Evolutionary conservation across 345 rosid species (phyloP).

Genomic region (Ceriops tagal): DNA sequence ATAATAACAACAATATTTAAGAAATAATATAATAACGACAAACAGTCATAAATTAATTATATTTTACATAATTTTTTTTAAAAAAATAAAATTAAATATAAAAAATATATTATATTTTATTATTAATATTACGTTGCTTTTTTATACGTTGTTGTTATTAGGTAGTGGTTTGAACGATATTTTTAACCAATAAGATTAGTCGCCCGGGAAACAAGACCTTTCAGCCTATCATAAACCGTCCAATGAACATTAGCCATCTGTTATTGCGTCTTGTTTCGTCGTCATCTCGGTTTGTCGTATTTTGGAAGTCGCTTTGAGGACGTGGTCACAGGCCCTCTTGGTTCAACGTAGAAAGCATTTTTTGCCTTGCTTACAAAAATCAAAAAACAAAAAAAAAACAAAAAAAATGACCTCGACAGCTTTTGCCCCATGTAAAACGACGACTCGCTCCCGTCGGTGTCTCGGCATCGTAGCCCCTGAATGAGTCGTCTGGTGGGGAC

Average conservation of each 20-base stretch:
- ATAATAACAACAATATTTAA: too few species aligned
- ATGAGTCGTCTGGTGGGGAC: conserved; percentile 33
- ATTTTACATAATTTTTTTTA: too few species aligned
- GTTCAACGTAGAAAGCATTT: conserved; percentile 18
- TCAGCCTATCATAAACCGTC: conserved; percentile 24
- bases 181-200: conserved; percentile 19
- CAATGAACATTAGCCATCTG: conserved; percentile 25
- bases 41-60: too few species aligned
- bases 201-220: conserved; percentile 24
- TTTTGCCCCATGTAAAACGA: not conserved
- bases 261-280: conserved; percentile 4
- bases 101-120: too few species aligned
- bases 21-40: too few species aligned
- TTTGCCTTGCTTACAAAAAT: not conserved
- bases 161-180: too few species aligned
- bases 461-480: conserved; percentile 11
- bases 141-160: not conserved
- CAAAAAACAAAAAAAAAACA: not conserved
- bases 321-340: conserved; percentile 23
- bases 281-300: conserved; percentile 11
- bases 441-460: conserved; percentile 25
- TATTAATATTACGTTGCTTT: too few species aligned
- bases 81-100: not conserved
- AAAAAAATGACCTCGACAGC: not conserved
- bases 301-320: not conserved